A percentile compares a stretch with the other conserved stretches of the same genome.
These are phyloP conservation scores for Anacardium occidentale DNA, from an alignment of 345 rosid genomes.

Conservation along the genomic window DNA sequence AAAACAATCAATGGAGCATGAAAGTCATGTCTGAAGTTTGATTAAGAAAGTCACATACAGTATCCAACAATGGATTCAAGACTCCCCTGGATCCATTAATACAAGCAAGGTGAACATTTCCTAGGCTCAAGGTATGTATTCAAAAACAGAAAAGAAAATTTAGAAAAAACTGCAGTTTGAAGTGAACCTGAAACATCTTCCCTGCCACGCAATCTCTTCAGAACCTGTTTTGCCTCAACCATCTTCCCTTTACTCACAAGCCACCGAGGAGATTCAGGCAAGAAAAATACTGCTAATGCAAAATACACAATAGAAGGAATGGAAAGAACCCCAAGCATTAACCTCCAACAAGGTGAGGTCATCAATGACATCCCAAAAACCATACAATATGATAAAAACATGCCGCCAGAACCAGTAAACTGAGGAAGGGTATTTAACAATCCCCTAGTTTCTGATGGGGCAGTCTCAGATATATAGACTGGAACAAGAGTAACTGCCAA, in stretches of 20 bases:
- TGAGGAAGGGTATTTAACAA: constrained; percentile 89
- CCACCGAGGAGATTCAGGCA: constrained; percentile 99
- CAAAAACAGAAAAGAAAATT: neutral
- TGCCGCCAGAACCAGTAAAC: constrained; percentile 89
- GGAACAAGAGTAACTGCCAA: constrained; percentile 92
- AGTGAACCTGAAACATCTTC: constrained; percentile 87
- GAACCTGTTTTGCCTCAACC: constrained; percentile 80
- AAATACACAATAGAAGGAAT: constrained; percentile 75
- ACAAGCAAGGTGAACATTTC: neutral
- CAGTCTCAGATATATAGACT: constrained; percentile 89
- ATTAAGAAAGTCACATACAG: neutral
- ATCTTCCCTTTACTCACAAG: constrained; percentile 94
- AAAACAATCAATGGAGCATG: neutral
- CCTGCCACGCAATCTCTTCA: constrained; percentile 82
- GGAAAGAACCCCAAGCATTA: constrained; percentile 92
- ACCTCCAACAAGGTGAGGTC: constrained; percentile 79
- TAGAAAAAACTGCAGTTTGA: constrained; percentile 3
- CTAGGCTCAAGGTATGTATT: neutral
- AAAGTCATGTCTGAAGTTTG: neutral
- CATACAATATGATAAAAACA: constrained; percentile 94
- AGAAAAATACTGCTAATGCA: constrained; percentile 63
- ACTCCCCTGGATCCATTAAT: neutral
- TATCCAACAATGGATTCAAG: neutral
- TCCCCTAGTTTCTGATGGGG: constrained; percentile 94
- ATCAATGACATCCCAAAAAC: constrained; percentile 76